Conservation (phyloP, 768 basidiomycete genomes). For the Ramaria rubella region DNA sequence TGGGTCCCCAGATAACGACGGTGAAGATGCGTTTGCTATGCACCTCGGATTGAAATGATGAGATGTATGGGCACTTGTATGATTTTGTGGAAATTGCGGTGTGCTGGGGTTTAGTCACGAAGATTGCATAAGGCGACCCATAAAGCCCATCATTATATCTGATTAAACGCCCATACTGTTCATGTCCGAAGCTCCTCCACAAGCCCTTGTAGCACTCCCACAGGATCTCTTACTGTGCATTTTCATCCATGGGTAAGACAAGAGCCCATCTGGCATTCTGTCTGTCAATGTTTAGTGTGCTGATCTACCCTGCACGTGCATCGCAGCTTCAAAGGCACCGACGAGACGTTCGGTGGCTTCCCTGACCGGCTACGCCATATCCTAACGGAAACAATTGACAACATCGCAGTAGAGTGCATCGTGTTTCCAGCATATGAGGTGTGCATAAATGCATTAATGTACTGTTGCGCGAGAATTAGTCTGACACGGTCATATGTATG, state of each 20-base stretch:
- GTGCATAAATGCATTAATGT: conserved; percentile 12
- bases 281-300: background rate
- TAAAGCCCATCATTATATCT: background rate
- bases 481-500: background rate
- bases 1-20: conserved; percentile 71
- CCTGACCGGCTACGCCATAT: conserved; percentile 75
- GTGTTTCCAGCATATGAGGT: conserved; percentile 90
- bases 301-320: conserved; percentile 6
- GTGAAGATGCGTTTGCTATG: conserved; percentile 94
- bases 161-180: background rate
- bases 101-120: no score
- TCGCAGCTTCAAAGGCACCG: conserved; percentile 57
- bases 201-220: conserved; percentile 14
- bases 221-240: conserved; percentile 55
- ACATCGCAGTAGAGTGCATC: conserved; percentile 59
- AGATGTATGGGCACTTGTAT: background rate
- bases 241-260: conserved; percentile 70
- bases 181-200: conserved; percentile 1
- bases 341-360: conserved; percentile 70
- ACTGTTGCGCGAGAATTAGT: no score
- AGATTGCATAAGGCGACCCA: no score
- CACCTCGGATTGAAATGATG: conserved; percentile 45
- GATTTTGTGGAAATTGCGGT: no score
- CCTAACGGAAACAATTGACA: conserved; percentile 54
- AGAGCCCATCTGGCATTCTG: no score